Base-by-base conservation (phyloP, 1,139 yeast genomes). In the Saccharomyces pastorianus region DNA sequence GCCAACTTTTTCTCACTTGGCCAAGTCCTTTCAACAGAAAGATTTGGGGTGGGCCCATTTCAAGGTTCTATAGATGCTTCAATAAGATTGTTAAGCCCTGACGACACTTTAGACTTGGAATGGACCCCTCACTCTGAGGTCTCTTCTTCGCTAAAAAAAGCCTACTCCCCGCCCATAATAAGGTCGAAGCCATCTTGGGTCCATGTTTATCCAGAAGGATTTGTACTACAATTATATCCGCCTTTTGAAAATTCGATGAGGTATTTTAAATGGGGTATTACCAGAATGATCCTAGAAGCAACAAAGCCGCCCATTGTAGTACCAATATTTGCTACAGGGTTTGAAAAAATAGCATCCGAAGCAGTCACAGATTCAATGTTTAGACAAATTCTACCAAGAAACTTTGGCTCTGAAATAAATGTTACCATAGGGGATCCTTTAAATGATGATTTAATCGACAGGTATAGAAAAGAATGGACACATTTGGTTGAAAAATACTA, bases 161-260 rank as follows among this genome's bases (percentile, higher is more conserved):
- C 66, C 11, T 75, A 75, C 56, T 53, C 64, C 0, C 71, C 79
- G 2, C 82, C 82, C 1, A 74, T 84, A 11, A 79, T 79, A 38
- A 74, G 90, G 56, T 72, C 75, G 13, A 80, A 78, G 60, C 86
- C 93, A 1, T 82, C 88, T 1, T 93, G 99, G 99, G 82, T 93
- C 57, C 98, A 93, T 69, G 84, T 91, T 4, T 93, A 89, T 70
- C 99, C 99, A 0, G 99, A 93, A 69, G 96, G 96, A 0, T 88
- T 85, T 68, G 98, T 93, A 1, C 79, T 93, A 53, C 99, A 93
- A 69, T 74, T 91, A 31, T 79, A 84, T 58, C 83, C 84, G 47
- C 97, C 97, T 1, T 83, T 81, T 68, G 76, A 79, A 53, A 85
- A 88, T 62, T 88, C 96, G 3, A 87, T 93, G 91, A 76, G 97